These are phyloP conservation scores for Penicillium waksmanii DNA, from an alignment of 495 filamentous ascomycete genomes.

Conservation along the genomic window DNA sequence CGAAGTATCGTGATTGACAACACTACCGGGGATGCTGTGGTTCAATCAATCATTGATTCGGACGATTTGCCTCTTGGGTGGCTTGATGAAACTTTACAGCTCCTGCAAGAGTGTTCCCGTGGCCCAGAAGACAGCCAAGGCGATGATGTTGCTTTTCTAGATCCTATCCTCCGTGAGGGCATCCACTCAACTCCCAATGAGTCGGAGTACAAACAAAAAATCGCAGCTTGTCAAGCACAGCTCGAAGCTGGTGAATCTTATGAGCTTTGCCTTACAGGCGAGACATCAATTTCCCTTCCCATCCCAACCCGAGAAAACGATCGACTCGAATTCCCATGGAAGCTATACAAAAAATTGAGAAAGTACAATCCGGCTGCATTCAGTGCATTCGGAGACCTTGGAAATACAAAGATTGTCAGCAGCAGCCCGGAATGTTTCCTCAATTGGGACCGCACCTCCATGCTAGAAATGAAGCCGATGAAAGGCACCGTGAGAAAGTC, in stretches of 20 bases:
- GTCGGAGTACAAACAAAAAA: slow-evolving; percentile 61
- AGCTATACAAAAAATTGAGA: slow-evolving; percentile 71
- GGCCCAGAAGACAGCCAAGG: slow-evolving; percentile 1
- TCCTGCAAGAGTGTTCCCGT: slow-evolving; percentile 17
- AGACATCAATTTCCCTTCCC: slow-evolving; percentile 63
- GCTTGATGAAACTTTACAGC: slow-evolving; percentile 39
- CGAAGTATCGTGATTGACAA: slow-evolving; percentile 84
- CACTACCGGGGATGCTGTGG: slow-evolving; percentile 55
- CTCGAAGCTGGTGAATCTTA: slow-evolving; percentile 86
- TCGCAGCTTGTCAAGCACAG: slow-evolving; percentile 69
- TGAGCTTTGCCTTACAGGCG: slow-evolving; percentile 86
- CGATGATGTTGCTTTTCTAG: slow-evolving; percentile 29
- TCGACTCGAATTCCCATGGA: slow-evolving; percentile 56
- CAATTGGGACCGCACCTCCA: slow-evolving; percentile 60
- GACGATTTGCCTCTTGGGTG: slow-evolving; percentile 42
- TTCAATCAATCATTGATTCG: slow-evolving; percentile 60
- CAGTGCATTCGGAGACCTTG: slow-evolving; percentile 78
- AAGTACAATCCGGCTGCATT: slow-evolving; percentile 83
- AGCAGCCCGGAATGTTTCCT: slow-evolving; percentile 95
- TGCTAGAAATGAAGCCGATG: slow-evolving; percentile 70
- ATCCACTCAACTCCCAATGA: slow-evolving; percentile 52
- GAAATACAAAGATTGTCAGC: slow-evolving; percentile 69
- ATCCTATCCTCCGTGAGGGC: slow-evolving; percentile 37
- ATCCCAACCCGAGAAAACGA: slow-evolving; percentile 22
- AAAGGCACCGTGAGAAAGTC: slow-evolving; percentile 91